These are phyloP conservation scores for Dactylis glomerata DNA, from an alignment of 176 grass and related monocot species.

Conservation along the genomic window DNA sequence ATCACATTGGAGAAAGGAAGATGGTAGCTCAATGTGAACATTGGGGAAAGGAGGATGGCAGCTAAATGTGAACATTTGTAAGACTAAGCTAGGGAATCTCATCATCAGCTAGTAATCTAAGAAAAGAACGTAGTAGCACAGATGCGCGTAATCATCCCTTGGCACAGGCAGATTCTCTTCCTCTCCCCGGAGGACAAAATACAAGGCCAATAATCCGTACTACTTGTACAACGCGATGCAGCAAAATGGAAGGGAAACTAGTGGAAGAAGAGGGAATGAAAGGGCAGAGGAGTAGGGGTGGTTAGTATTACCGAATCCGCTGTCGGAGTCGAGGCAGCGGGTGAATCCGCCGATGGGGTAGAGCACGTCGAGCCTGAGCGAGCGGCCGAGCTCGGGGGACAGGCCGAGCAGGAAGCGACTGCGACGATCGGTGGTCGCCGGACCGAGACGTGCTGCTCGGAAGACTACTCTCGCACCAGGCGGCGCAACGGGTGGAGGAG, in stretches of 20 bases:
- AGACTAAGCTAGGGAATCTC: no score
- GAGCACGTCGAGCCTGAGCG: constrained; percentile 76
- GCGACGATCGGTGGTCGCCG: no score
- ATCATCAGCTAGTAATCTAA: no score
- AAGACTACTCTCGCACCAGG: neutral
- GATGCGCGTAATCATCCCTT: neutral
- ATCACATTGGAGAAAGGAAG: no score
- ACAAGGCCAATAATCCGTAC: neutral
- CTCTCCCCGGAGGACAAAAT: neutral
- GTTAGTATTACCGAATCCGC: constrained; percentile 68
- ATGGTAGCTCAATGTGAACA: neutral
- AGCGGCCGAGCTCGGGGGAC: constrained; percentile 62
- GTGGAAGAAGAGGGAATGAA: neutral
- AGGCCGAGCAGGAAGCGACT: constrained; percentile 90
- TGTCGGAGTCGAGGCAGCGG: constrained; percentile 70
- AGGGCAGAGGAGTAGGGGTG: no score
- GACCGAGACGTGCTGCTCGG: neutral
- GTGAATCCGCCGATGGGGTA: constrained; percentile 87
- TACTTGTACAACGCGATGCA: neutral
- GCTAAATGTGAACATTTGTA: no score
- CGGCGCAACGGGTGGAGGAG: neutral
- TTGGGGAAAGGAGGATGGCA: no score
- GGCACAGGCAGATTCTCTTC: no score
- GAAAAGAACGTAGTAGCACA: neutral
- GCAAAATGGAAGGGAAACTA: neutral